Evolutionary conservation across 331 rosid species (phyloP), one percentile per base, ranked within the genome.

Genomic region (Malus hybrid): DNA sequence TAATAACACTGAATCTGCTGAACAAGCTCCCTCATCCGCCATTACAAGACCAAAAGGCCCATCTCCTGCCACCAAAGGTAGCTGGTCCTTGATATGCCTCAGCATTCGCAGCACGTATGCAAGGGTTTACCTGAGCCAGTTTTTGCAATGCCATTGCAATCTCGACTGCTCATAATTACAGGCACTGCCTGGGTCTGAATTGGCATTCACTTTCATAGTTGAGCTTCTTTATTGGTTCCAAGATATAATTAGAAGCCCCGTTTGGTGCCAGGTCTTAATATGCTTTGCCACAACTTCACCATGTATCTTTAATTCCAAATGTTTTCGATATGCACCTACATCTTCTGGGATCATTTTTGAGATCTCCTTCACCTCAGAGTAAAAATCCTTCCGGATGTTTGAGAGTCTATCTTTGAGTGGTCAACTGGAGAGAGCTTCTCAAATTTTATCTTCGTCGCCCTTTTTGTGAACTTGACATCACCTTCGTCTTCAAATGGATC

Each of bases 11-110:
- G 93, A 74, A 91, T 93, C 90, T 93, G 98, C 82, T 91, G 97
- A 65, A 91, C 98, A 82, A 93, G 91, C 87, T 91, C 98, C 84
- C 98, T 85, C 58, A 97, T 93, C 68, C 48, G 98, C 98, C 98
- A 93, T 91, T 71, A 93, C 79, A 63, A 93, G 97, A 66, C 96
- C 98, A 67, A 93, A 86, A 46, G 98, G 98, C 30, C 98, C 98
- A 81, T 93, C 96, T 53, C 97, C 98, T 1, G 97, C 87, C 55
- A 86, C 89, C 71, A 91, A 91, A 12, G 90, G 92, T 10, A 89
- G 93, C 87, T 93, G 97, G 88, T 93, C 98, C 90, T 93, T 93
- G 78, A 93, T 91, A 83, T 93, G 98, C 88, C 97, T 91, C 87
- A 93, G 80, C 98, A 93, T 91, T 66, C 44, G 4, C 12, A 39